Base-by-base conservation (phyloP, 2,329 filamentous ascomycete species). In the Colletotrichum navitas region DNA sequence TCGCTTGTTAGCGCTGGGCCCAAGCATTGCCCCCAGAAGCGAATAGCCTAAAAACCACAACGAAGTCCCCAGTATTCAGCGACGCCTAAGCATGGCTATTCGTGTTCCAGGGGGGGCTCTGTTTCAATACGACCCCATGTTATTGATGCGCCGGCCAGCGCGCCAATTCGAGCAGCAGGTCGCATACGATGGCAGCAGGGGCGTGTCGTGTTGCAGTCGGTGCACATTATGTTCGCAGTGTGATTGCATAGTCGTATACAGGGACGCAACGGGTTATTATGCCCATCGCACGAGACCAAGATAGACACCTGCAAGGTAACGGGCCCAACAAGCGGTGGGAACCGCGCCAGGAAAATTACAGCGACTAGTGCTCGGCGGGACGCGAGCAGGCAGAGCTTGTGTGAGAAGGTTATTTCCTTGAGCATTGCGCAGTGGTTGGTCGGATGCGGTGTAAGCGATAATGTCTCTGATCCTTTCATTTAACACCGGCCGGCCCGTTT, bases 401-500 rank as follows among this genome's bases (percentile, higher is more conserved):
- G 45, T 63, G 65, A 55, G 68, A 71, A 71, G 68, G 59, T 71
- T 71, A 59, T 60, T 71, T 71, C 65, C 65, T 49, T 68, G 58
- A 49, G n/a, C n/a, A n/a, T 68, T 54, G 68, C 34, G 47, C 65
- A 54, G 32, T 68, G 68, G 68, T 68, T 68, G 68, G 65, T 71
- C 59, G 52, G 59, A 68, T 63, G 54, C 59, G 45, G 68, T 59
- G 52, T 49, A 54, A 41, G 59, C 65, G 63, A 52, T 58, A 29
- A 63, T 29, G 65, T 54, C 59, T 64, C 54, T 47, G 68, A 71
- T 54, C 68, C 68, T 71, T 71, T 71, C 68, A 71, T 71, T 71
- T 71, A 60, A 71, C 68, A 71, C 54, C 43, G 63, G 54, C 54
- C 54, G 65, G 55, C 65, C 65, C 65, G 59, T 68, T 71, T 63